These are phyloP conservation scores for Aspergillus bridgeri DNA, from an alignment of 495 filamentous ascomycete species.

Conservation along the genomic window DNA sequence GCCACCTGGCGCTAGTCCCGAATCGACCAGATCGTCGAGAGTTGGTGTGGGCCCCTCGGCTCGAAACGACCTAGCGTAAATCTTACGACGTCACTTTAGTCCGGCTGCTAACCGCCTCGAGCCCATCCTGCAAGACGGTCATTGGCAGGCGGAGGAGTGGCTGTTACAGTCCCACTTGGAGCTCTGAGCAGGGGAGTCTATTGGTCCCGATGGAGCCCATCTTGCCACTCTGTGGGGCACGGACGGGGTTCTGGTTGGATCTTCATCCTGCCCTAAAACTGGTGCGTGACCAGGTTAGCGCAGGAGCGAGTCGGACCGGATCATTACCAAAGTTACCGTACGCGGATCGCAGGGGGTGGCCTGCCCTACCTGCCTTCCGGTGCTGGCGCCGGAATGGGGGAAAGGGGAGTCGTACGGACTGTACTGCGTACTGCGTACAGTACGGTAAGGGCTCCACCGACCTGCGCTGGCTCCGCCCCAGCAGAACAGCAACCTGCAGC, in stretches of 20 bases:
- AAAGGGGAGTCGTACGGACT: too few species aligned
- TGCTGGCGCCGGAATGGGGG: too few species aligned
- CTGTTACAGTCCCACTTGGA: conserved; percentile 16
- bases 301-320: conserved; percentile 13
- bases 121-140: neutral
- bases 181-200: neutral
- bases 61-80: conserved; percentile 12
- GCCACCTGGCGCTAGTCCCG: conserved; percentile 14
- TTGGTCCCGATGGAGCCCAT: conserved; percentile 17
- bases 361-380: too few species aligned
- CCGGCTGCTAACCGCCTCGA: conserved; percentile 17
- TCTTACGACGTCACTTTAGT: conserved; percentile 15
- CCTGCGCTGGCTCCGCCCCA: conserved; percentile 11
- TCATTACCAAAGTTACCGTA: conserved; percentile 13
- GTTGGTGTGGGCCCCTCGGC: conserved; percentile 1
- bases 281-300: conserved; percentile 35
- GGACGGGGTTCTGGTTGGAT: conserved; percentile 20
- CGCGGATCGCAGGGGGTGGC: neutral
- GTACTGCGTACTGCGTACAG: too few species aligned
- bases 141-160: conserved; percentile 16
- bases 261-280: conserved; percentile 17
- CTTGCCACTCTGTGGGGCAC: conserved; percentile 28
- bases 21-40: conserved; percentile 9
- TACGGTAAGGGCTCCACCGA: neutral
- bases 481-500: conserved; percentile 9